Evolutionary conservation across 2,329 filamentous ascomycete genomes (phyloP).

Genomic region (Colletotrichum nymphaeae): DNA sequence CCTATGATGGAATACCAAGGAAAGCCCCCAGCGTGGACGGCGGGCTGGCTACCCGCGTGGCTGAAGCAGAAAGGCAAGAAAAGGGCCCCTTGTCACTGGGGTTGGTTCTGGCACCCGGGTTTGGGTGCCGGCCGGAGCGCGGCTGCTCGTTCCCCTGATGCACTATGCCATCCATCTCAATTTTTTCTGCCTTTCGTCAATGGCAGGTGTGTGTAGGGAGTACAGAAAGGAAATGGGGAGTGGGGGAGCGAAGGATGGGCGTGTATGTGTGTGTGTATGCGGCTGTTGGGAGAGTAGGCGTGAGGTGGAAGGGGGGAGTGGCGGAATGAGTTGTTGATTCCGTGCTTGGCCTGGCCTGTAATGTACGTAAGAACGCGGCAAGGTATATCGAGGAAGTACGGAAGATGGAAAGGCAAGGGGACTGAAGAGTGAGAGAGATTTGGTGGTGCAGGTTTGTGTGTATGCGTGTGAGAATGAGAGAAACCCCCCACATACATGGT

Average conservation of each 20-base stretch:
- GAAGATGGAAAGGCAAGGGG: no score
- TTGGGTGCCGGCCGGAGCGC: neutral
- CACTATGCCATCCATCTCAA: neutral
- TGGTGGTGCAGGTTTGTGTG: no score
- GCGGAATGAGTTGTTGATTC: neutral
- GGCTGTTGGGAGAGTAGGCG: no score
- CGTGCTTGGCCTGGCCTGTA: neutral
- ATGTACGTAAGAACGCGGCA: neutral
- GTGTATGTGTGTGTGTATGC: neutral
- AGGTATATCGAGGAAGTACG: neutral
- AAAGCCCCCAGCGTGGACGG: neutral
- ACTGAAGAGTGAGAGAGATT: no score
- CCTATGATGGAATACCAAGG: no score
- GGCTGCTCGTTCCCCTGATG: constrained; percentile 9
- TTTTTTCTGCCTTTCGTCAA: neutral
- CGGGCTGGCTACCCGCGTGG: neutral
- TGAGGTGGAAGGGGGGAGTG: neutral
- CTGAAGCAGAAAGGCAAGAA: neutral
- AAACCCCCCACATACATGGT: constrained; percentile 3
- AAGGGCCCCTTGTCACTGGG: neutral
- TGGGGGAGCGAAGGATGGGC: neutral
- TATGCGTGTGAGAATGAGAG: no score
- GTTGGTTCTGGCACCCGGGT: no score
- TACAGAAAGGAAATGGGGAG: neutral
- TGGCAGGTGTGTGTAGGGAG: neutral